These are phyloP conservation scores for Trichophyton benhamiae DNA, from an alignment of 2,329 filamentous ascomycete species.

Conservation along the genomic window DNA sequence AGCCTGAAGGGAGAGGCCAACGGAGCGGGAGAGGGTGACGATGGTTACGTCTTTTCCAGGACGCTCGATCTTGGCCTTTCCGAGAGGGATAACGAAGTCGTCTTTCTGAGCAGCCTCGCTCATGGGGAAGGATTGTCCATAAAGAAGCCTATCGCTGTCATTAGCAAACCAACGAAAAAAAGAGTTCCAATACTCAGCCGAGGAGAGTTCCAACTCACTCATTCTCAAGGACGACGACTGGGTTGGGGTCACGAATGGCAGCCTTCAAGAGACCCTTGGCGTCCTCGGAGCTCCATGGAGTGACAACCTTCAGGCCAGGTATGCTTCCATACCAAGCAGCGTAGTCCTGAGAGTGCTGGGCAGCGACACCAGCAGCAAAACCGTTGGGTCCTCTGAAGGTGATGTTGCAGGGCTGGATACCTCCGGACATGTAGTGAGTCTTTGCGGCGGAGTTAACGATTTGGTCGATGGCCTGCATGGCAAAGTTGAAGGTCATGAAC, in stretches of 20 bases:
- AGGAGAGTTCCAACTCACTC: slow-evolving; percentile 39
- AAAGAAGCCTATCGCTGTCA: slow-evolving; percentile 49
- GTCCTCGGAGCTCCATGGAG: slow-evolving; percentile 93
- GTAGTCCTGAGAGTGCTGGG: slow-evolving; percentile 98
- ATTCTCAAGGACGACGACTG: slow-evolving; percentile 81
- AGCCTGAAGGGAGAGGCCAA: slow-evolving; percentile 78
- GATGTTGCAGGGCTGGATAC: slow-evolving; percentile 98
- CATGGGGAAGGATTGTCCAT: slow-evolving; percentile 93
- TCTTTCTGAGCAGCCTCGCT: slow-evolving; percentile 89
- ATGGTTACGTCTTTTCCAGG: slow-evolving; percentile 92
- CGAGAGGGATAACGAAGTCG: slow-evolving; percentile 94
- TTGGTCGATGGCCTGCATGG: slow-evolving; percentile 99
- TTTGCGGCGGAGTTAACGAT: slow-evolving; percentile 98
- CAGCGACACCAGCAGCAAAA: slow-evolving; percentile 87
- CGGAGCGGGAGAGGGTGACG: slow-evolving; percentile 85
- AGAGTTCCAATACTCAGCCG: not conserved
- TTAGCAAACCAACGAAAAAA: not conserved
- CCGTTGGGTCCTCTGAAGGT: slow-evolving; percentile 99
- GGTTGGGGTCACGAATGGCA: slow-evolving; percentile 95
- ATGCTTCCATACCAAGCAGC: slow-evolving; percentile 98
- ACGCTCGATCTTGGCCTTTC: slow-evolving; percentile 98
- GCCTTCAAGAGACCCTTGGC: slow-evolving; percentile 97
- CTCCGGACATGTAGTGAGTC: slow-evolving; percentile 99
- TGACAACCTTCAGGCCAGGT: slow-evolving; percentile 91
- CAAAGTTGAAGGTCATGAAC: slow-evolving; percentile 99